Base-by-base conservation (phyloP, 2,329 filamentous ascomycete genomes). In the Sarocladium kiliense region DNA sequence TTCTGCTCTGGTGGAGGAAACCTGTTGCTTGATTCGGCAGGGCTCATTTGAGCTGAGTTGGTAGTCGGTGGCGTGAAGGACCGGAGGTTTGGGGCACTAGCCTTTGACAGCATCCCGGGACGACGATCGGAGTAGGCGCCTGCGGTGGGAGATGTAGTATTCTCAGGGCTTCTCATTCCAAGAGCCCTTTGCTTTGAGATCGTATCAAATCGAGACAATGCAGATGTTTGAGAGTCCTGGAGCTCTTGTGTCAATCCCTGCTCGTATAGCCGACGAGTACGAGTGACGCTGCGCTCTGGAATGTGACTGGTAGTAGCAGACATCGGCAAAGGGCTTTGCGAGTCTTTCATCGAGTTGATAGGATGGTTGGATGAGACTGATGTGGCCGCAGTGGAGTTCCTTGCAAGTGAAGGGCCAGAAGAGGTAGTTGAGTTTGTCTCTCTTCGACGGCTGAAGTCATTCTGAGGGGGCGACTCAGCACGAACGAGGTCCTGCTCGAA, bases 371-470 rank as follows among this genome's bases (percentile, higher is more conserved):
- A 96, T n/a, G 86, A 84, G 53, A 95, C 77, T 0, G 93, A 97
- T 0, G 91, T 97, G 2, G 91, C 91, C 6, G 91, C 89, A 1
- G 92, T 96, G 0, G 93, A 97, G 55, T 84, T 86, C 26, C 89
- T 85, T 25, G 83, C 82, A 37, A 85, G 80, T 0, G 84, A 85
- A 5, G 84, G 87, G 3, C 73, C 74, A 0, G 83, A 86, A 0
- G 91, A 94, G 6, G 85, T 87, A 0, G 89, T 95, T 0, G 93
- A 97, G 1, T 88, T 94, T 0, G 91, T 96, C 60, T 91, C 91
- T 25, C 92, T 80, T 60, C 93, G 89, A 58, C 81, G 82, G 62
- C 87, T 87, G 65, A 87, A 91, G 19, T 81, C 82, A 14, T 58
- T 55, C 7, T 36, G 37, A 12, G 39, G 21, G 18, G 57, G 57